Base-by-base conservation (phyloP, 768 basidiomycete species). In the Serendipita sp. region DNA sequence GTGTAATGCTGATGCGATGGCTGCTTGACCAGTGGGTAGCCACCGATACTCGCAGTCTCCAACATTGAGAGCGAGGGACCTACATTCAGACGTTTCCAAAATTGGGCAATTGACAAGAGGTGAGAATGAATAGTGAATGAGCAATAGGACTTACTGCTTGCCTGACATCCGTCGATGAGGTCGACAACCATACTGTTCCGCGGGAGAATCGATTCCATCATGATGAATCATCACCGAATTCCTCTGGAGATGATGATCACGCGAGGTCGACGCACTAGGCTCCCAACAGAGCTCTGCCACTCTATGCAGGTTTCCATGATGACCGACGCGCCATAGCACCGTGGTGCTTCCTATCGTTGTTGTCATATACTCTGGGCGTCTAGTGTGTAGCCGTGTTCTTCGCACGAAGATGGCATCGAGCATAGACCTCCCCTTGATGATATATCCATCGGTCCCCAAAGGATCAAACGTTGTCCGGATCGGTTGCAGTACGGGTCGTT, bases 361-460 rank as follows among this genome's bases (percentile, higher is more conserved):
- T 3, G 53, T 58, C 11, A 58, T 33, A 31, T 58, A 58, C 53
- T 26, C 53, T 9, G 53, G 53, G 11, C 17, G 17, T 31, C 31
- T 11, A n/a, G 28, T 9, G 24, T 58, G 17, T 1, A 58, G 11
- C 14, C 34, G 5, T 38, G 34, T 14, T 58, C 31, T 58, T 58
- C 53, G 16, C 9, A 22, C 28, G 53, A 58, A 24, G 3, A 58
- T 28, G 11, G 53, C 53, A 28, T 58, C 30, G 24, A 58, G 53
- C 22, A 58, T 58, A n/a, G 53, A 58, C 31, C 28, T 58, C 9
- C 53, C 53, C n/a, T 58, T 58, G 30, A 58, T 58, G 31, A 33
- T 31, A n/a, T 20, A 58, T 3, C 16, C 30, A n/a, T 28, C 30
- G 17, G 16, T 58, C 17, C 17, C 53, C 3, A 58, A 22, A 7